Conservation (phyloP, 176 grass and related monocot genomes). For the Urochloa ruziziensis region DNA sequence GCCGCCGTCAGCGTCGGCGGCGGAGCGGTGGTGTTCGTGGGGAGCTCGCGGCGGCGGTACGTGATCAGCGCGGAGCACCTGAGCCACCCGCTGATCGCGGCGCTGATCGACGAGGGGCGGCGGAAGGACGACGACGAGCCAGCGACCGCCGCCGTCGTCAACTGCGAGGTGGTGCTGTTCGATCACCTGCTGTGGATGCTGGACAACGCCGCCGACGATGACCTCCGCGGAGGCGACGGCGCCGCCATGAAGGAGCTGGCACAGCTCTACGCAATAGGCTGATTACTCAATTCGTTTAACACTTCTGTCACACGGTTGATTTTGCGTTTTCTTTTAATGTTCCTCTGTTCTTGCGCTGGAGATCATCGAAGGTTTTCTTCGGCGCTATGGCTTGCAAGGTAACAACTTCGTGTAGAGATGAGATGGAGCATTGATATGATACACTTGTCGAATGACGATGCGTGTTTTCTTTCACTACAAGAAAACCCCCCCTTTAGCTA, state of each 20-base stretch:
- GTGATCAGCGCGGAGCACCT: conserved; percentile 66
- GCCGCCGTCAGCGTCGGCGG: background rate
- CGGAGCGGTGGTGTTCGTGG: conserved; percentile 59
- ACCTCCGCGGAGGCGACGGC: conserved; percentile 27
- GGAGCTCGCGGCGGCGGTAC: conserved; percentile 73
- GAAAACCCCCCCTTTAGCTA: too few species aligned
- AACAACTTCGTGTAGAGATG: background rate
- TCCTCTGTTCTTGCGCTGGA: background rate
- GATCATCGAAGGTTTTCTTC: background rate
- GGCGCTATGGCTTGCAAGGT: background rate
- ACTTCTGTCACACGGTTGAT: too few species aligned
- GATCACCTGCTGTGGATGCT: conserved; percentile 97
- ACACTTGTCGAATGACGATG: too few species aligned
- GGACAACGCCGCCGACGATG: conserved; percentile 55
- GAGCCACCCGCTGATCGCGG: conserved; percentile 68
- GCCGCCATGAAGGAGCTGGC: conserved; percentile 61
- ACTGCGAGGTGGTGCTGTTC: conserved; percentile 89
- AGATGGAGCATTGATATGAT: background rate
- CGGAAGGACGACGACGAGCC: background rate
- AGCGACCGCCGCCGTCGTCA: conserved; percentile 51
- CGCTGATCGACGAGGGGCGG: conserved; percentile 45
- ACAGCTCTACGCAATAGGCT: conserved; percentile 68
- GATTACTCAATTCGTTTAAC: background rate
- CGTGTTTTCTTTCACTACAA: too few species aligned
- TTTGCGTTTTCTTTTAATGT: background rate